A percentile compares a stretch with the other conserved stretches of the same genome.
Conservation (phyloP, 2,329 filamentous ascomycete species). For the Xylariaceae sp. region DNA sequence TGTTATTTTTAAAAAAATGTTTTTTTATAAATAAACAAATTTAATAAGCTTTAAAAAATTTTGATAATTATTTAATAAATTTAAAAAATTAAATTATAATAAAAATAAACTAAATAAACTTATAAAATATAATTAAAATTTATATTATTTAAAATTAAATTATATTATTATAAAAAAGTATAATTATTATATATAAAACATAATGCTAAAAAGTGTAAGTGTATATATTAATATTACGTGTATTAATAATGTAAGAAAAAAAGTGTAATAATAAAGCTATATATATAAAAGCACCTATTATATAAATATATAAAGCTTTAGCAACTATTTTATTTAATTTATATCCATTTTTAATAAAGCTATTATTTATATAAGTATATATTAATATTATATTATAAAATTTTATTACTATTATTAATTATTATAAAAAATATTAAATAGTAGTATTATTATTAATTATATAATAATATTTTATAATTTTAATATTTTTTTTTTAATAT, state of each 20-base stretch:
- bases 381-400: too few species aligned
- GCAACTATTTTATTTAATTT: not conserved
- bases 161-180: not conserved
- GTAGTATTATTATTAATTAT: too few species aligned
- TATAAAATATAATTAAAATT: slow-evolving; percentile 12
- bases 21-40: slow-evolving; percentile 10
- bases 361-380: not conserved
- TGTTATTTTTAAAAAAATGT: not conserved
- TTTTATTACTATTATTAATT: too few species aligned
- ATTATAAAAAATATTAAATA: too few species aligned
- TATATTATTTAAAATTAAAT: not conserved
- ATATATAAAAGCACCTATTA: not conserved
- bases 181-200: not conserved
- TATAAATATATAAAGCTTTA: not conserved
- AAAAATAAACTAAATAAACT: not conserved
- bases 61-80: slow-evolving; percentile 12
- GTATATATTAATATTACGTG: not conserved
- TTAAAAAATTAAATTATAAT: not conserved
- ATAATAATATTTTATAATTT: too few species aligned
- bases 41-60: too few species aligned
- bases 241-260: not conserved
- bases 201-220: not conserved
- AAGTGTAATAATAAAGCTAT: not conserved
- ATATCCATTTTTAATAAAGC: not conserved
- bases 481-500: too few species aligned